Percentiles rank a stretch among this genome's conserved stretches.
Evolutionary conservation across 2,329 filamentous ascomycete genomes (phyloP).

Genomic region (Dothideomycetes sp.): DNA sequence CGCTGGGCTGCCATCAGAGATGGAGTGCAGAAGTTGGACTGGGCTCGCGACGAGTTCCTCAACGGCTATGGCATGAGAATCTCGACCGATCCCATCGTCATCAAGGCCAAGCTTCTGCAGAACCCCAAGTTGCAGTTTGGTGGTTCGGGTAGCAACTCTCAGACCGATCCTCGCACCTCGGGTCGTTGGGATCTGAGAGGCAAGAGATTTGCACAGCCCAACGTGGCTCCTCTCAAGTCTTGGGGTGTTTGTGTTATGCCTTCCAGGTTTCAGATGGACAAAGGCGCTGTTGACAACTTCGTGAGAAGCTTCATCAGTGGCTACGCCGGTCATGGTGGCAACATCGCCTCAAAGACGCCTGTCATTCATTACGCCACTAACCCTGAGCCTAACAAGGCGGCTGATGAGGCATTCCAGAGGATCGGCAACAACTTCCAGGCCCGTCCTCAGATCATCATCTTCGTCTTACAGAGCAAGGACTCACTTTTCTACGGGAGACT

Average conservation of each 20-base stretch:
- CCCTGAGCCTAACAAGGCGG: constrained; percentile 23
- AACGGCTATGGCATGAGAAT: constrained; percentile 66
- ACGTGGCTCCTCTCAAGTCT: constrained; percentile 45
- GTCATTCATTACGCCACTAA: constrained; percentile 25
- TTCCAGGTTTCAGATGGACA: constrained; percentile 39
- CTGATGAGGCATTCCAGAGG: constrained; percentile 41
- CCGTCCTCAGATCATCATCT: constrained; percentile 68
- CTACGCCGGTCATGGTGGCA: constrained; percentile 54
- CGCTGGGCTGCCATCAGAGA: constrained; percentile 61
- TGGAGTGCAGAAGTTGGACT: constrained; percentile 59
- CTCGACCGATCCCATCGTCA: constrained; percentile 49
- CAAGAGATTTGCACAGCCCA: constrained; percentile 62
- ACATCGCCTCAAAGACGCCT: constrained; percentile 38
- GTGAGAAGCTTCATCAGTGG: constrained; percentile 51
- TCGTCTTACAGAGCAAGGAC: constrained; percentile 65
- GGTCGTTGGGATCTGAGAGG: constrained; percentile 85
- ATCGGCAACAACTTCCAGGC: constrained; percentile 45
- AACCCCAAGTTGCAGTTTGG: constrained; percentile 64
- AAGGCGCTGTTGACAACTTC: constrained; percentile 42
- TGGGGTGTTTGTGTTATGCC: constrained; percentile 67
- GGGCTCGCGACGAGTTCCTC: constrained; percentile 60
- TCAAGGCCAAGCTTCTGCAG: constrained; percentile 60
- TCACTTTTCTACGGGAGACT: constrained; percentile 67
- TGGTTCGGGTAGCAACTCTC: constrained; percentile 21
- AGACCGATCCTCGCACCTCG: constrained; percentile 50